Base-by-base conservation (phyloP, 2,329 filamentous ascomycete genomes). In the Cadophora luteo-olivacea region DNA sequence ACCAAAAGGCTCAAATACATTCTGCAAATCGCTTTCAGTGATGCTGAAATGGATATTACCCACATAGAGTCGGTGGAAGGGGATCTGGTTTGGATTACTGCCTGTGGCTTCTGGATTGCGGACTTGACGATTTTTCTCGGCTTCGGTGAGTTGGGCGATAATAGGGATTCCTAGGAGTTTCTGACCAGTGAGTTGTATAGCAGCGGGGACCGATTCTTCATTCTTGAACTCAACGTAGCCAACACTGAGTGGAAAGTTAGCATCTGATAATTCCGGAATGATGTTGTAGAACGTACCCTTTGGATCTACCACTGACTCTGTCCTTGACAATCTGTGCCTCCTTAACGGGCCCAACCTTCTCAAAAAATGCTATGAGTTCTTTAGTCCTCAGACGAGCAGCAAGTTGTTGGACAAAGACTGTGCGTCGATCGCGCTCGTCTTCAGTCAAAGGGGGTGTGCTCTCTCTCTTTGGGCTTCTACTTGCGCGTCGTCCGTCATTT, bases 41-140 rank as follows among this genome's bases (percentile, higher is more conserved):
- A 99, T 97, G 80, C 94, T 97, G 87, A 99, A 99, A 84, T 99
- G 96, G 75, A 99, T 98, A 80, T 99, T 99, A 81, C 96, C 96
- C 75, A 99, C 95, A 81, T 98, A 99, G 69, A 99, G 91, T 75
- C 97, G 92, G 82, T 99, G 96, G 84, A 98, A 98, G 29, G 96
- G 96, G 69, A 97, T 91, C 70, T 92, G 91, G 79, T 94, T 94
- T 69, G 91, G 90, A 75, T 93, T 84, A 73, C 86, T 89, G 73
- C 86, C 86, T 61, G 85, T 82, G 63, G 87, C 84, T 75, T 96
- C 92, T 64, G 92, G 88, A 72, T 88, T 95, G 74, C 95, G 93
- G 72, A 94, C 93, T 85, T 97, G 95, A 76, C 96, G 94, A 79
- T 99, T 99, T 86, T 99, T 99, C 82, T 99, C 97, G 79, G 96